These are phyloP conservation scores for Corchorus capsularis DNA, from an alignment of 345 rosid species.

Conservation along the genomic window DNA sequence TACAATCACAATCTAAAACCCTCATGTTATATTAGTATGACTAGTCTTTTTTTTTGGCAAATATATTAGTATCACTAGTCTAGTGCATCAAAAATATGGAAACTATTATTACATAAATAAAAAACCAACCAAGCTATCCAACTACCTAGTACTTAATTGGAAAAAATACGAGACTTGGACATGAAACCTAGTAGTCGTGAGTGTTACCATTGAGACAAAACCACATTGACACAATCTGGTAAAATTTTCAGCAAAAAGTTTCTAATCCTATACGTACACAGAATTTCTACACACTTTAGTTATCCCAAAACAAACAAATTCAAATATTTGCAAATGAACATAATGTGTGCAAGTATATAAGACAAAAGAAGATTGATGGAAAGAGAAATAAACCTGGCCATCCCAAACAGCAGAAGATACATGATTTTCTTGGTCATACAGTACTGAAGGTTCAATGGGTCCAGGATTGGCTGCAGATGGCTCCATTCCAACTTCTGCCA, in stretches of 20 bases:
- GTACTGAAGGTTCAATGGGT: constrained; percentile 58
- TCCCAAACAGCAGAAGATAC: constrained; percentile 88
- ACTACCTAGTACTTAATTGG: neutral
- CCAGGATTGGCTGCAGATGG: constrained; percentile 60
- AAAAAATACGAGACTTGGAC: neutral
- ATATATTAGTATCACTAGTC: neutral
- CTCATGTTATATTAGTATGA: too few species aligned
- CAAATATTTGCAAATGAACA: neutral
- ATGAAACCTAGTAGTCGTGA: neutral
- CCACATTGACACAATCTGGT: constrained; percentile 53
- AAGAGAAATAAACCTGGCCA: constrained; percentile 52
- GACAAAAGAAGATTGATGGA: neutral
- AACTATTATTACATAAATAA: neutral
- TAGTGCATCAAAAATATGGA: neutral
- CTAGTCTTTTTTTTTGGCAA: too few species aligned
- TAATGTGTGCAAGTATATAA: neutral
- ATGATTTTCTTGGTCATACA: constrained; percentile 84
- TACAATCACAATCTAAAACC: neutral
- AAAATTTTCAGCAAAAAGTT: neutral
- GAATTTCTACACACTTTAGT: neutral
- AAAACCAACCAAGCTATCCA: constrained; percentile 1
- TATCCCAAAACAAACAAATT: neutral
- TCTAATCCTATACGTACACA: neutral
- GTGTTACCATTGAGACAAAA: neutral
- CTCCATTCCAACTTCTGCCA: constrained; percentile 50